These are phyloP conservation scores for Papiliotrema nemorosa DNA, from an alignment of 1,284 basidiomycete species.

Conservation along the genomic window DNA sequence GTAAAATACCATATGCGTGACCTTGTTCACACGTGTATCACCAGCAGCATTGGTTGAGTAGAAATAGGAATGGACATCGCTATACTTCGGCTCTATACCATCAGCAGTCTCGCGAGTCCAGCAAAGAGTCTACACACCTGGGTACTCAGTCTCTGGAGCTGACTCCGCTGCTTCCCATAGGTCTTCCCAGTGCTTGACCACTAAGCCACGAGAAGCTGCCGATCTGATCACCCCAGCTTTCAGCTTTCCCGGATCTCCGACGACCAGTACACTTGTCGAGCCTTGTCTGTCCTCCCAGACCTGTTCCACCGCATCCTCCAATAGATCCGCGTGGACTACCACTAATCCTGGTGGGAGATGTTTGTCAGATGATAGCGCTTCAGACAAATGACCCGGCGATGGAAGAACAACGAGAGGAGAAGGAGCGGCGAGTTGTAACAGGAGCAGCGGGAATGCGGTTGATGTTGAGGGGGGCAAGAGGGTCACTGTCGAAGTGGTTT, in stretches of 20 bases:
- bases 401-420: constrained; percentile 36
- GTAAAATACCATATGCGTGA: constrained; percentile 37
- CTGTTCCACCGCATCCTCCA: constrained; percentile 32
- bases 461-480: constrained; percentile 35
- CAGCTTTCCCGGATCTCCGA: constrained; percentile 32
- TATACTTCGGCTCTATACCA: constrained; percentile 12
- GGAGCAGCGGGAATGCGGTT: constrained; percentile 33
- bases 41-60: constrained; percentile 15
- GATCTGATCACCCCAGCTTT: constrained; percentile 6
- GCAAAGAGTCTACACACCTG: constrained; percentile 10
- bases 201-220: constrained; percentile 29
- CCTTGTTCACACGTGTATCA: constrained; percentile 24
- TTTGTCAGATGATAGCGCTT: constrained; percentile 11
- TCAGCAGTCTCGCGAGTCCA: neutral
- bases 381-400: constrained; percentile 20
- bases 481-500: constrained; percentile 20
- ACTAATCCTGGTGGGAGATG: constrained; percentile 33
- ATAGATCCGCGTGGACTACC: constrained; percentile 29
- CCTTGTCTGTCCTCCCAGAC: constrained; percentile 20
- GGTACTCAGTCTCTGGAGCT: constrained; percentile 3
- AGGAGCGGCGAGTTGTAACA: constrained; percentile 32
- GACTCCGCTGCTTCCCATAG: constrained; percentile 38
- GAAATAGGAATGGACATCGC: constrained; percentile 39
- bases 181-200: constrained; percentile 39
- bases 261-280: constrained; percentile 24